Evolutionary conservation across 192 early-diverging fungal species (phyloP).

Genomic region (Kickxella alabastrina): DNA sequence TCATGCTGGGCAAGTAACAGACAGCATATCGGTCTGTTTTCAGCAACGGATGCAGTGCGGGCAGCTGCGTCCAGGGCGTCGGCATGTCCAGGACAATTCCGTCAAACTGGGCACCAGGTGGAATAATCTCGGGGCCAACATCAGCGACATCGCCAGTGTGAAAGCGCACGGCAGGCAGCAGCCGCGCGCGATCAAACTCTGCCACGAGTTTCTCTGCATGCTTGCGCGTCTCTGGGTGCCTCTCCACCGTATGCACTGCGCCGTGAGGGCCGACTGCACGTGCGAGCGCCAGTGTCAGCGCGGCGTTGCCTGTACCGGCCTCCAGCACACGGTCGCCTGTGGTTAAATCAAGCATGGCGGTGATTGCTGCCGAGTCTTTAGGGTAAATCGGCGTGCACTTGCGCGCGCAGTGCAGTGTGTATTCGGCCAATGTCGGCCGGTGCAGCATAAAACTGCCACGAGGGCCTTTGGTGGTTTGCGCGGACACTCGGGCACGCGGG

Average conservation of each 20-base stretch:
- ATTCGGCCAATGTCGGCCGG: slow-evolving; percentile 34
- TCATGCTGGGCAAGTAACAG: slow-evolving; percentile 46
- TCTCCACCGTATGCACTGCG: slow-evolving; percentile 57
- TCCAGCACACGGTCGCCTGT: slow-evolving; percentile 59
- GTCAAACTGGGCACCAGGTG: no score
- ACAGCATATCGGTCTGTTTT: slow-evolving; percentile 29
- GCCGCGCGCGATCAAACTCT: slow-evolving; percentile 52
- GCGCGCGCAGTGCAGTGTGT: slow-evolving; percentile 17
- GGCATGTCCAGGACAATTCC: slow-evolving; percentile 44
- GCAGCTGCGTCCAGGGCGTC: slow-evolving; percentile 41
- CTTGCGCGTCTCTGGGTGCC: slow-evolving; percentile 27
- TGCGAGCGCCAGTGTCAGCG: slow-evolving; percentile 60
- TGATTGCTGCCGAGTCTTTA: slow-evolving; percentile 54
- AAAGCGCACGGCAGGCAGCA: slow-evolving; percentile 46
- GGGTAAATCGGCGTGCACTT: slow-evolving; percentile 60
- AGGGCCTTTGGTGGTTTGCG: slow-evolving; percentile 10
- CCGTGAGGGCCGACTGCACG: slow-evolving; percentile 45
- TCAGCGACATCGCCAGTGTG: slow-evolving; percentile 36
- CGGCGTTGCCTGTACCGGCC: slow-evolving; percentile 67
- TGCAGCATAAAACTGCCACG: slow-evolving; percentile 41
- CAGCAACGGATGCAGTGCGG: slow-evolving; percentile 13
- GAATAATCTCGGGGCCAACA: slow-evolving; percentile 2
- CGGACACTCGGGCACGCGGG: slow-evolving; percentile 15
- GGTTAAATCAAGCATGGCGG: slow-evolving; percentile 55
- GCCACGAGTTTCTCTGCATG: slow-evolving; percentile 53